Base-by-base conservation (phyloP, 2,329 filamentous ascomycete species). In the Lasiodiplodia hormozganensis region DNA sequence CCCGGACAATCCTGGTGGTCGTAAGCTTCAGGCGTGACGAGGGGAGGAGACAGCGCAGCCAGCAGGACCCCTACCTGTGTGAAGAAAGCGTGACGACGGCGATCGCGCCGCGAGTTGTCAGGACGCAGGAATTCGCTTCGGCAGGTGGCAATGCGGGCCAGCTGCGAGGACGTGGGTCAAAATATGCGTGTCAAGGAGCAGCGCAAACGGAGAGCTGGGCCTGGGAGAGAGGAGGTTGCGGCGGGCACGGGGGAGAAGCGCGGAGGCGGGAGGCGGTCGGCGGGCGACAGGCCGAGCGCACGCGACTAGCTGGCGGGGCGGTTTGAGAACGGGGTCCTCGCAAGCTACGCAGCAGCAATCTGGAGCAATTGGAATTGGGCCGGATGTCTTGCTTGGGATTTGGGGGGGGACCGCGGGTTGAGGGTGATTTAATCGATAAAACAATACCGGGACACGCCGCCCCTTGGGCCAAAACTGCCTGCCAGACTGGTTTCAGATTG, bases 1-100 rank as follows among this genome's bases (percentile, higher is more conserved):
- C 65, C 54, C 40, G 65, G 65, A 53, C 65, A 53, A 52, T 47
- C 28, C 38, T 58, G 54, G 43, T 52, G 60, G 60, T 52, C 38
- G 65, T 67, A 51, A 67, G 65, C 66, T 49, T 56, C 18, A 40
- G 12, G 66, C 54, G 66, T 53, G 66, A 31, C 47, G 66, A 53
- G 66, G 47, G 66, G 36, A 53, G 43, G 65, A 34, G 65, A 56
- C 21, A 43, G 25, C 25, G 64, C 52, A 53, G 64, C 25, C 52
- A 31, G 65, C 53, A 34, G 66, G 28, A 68, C 66, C 66, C 66
- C 66, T 68, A 68, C 66, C 54, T 67, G 53, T 14, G 60, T 64
- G 60, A 52, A 64, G 60, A 64, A 52, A 31, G 60, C 43, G 43
- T 64, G 31, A 52, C 18, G 31, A 43, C 60, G 60, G 60, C 60